Percentiles rank a stretch among this genome's conserved stretches.
Evolutionary conservation across 176 grass and related monocot genomes (phyloP).

Genomic region (Carex pumila): DNA sequence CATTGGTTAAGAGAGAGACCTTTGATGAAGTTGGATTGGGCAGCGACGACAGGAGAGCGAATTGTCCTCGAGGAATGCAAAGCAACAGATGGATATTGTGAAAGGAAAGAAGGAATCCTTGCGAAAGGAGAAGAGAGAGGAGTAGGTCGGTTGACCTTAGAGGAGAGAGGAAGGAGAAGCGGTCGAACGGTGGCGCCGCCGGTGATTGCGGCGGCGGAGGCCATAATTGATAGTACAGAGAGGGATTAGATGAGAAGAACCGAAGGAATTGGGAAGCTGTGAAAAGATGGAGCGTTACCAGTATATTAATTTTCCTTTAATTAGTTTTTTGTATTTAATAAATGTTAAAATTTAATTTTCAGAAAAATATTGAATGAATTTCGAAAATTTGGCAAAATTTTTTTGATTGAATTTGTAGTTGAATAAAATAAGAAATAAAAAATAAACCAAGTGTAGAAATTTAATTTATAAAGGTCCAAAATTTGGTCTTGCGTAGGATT

Average conservation of each 20-base stretch:
- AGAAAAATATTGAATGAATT: too few species aligned
- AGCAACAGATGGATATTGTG: background rate
- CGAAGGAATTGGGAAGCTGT: background rate
- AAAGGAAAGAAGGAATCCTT: background rate
- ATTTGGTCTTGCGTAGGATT: too few species aligned
- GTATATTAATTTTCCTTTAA: too few species aligned
- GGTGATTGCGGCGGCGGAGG: background rate
- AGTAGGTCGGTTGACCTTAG: background rate
- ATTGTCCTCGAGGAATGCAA: constrained; percentile 21
- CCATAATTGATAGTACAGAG: background rate
- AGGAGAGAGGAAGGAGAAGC: background rate
- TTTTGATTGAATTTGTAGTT: too few species aligned
- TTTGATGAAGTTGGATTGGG: constrained; percentile 50
- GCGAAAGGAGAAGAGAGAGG: background rate
- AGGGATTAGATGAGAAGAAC: background rate
- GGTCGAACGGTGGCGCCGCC: background rate
- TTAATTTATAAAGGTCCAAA: too few species aligned
- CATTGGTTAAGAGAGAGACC: constrained; percentile 17
- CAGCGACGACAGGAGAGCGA: constrained; percentile 33
- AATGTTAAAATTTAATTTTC: too few species aligned
- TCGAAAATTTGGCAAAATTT: too few species aligned
- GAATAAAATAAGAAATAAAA: too few species aligned
- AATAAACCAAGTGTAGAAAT: too few species aligned
- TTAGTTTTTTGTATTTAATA: too few species aligned
- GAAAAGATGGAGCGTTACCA: background rate